Percentiles rank a stretch among this genome's conserved stretches.
phyloP scores from a whole-genome alignment of 1,284 basidiomycete genomes.

The Pseudozyma flocculosa region DNA sequence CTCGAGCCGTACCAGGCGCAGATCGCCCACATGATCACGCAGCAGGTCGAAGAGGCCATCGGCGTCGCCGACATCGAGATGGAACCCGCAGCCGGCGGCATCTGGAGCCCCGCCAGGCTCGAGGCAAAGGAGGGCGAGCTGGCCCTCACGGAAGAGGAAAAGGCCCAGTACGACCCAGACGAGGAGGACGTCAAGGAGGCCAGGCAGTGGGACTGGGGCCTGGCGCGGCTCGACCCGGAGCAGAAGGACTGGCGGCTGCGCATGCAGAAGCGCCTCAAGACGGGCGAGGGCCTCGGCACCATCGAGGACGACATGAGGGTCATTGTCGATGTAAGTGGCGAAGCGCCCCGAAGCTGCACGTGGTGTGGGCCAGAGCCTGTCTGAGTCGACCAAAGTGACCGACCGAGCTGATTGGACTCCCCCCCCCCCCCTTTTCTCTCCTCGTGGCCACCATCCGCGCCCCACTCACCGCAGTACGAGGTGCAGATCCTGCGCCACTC shows the following conservation, averaged over 20 bases:
- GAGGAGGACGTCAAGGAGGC: slow-evolving; percentile 28
- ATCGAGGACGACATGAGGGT: slow-evolving; percentile 53
- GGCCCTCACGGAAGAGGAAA: slow-evolving; percentile 7
- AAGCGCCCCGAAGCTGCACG: background rate
- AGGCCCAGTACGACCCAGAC: slow-evolving; percentile 13
- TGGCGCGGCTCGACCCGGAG: slow-evolving; percentile 8
- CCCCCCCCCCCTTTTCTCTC: no score
- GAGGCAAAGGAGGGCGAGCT: slow-evolving; percentile 12
- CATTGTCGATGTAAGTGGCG: slow-evolving; percentile 37
- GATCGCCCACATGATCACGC: slow-evolving; percentile 79
- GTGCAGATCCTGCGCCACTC: slow-evolving; percentile 93
- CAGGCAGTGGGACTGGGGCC: slow-evolving; percentile 26
- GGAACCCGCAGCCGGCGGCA: slow-evolving; percentile 27
- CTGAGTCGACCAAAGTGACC: no score
- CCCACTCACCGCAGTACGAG: slow-evolving; percentile 71
- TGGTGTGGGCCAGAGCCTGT: no score
- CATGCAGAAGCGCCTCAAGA: slow-evolving; percentile 22
- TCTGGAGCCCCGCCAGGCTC: slow-evolving; percentile 25
- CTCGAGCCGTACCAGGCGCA: slow-evolving; percentile 70
- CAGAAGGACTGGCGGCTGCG: slow-evolving; percentile 22
- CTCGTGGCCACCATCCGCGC: no score
- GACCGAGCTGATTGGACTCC: no score
- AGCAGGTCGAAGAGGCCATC: slow-evolving; percentile 85
- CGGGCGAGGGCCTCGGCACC: slow-evolving; percentile 26
- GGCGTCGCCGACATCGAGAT: slow-evolving; percentile 58